Evolutionary conservation across 208 protist species (phyloP), one percentile per base, ranked within the genome.

Genomic region (Leishmania amazonensis): DNA sequence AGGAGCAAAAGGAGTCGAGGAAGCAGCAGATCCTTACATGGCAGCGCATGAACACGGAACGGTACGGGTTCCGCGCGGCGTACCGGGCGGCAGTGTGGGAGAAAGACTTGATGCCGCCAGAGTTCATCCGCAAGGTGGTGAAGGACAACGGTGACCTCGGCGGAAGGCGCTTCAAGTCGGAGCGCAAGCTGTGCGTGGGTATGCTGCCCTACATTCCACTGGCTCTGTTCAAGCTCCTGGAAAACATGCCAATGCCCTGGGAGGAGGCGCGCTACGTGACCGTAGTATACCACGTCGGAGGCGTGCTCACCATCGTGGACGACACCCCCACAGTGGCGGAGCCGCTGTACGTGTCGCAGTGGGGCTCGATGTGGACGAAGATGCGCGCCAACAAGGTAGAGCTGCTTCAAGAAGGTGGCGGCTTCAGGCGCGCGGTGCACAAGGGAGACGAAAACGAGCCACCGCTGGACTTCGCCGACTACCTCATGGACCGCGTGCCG

Each of bases 181-280:
- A 99, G 88, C 99, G 99, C 65, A 98, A 99, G 79, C 96, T 99
- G 35, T 99, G 99, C 84, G 96, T 99, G 9, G 99, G 99, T 35
- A 99, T 99, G 71, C 88, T 99, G 47, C 98, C 99, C 88, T 99
- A 99, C 87, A 93, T 99, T 64, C 99, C 99, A 19, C 98, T 99
- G 76, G 99, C 99, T 13, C 90, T 99, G 17, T 96, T 99, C 83
- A 99, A 99, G 94, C 93, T 99, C 45, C 89, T 99, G 4, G 99
- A 99, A 90, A 99, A 99, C 82, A 99, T 99, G 96, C 99, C 99
- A n/a, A 99, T 99, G 99, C 97, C 97, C 40, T 99, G 97, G 96
- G 96, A 99, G 80, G 92, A 98, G 85, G 91, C 99, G 51, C 93
- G 99, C 15, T 99, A 99, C 80, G 99, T 99, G 49, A 94, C 99